Conservation (phyloP, 2,329 filamentous ascomycete genomes). For the Fusarium brachygibbosum region DNA sequence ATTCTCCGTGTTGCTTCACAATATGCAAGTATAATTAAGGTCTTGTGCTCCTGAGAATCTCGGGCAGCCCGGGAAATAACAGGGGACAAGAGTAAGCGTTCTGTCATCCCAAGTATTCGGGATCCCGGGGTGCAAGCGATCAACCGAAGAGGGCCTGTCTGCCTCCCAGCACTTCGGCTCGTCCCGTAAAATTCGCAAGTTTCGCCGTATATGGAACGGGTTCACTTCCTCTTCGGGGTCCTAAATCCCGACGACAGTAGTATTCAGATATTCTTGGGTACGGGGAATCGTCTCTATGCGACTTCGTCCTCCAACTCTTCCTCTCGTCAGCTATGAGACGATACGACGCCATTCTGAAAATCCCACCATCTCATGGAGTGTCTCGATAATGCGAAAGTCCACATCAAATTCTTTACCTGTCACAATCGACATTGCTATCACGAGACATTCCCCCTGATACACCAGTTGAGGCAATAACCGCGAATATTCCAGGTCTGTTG, state of each 20-base stretch:
- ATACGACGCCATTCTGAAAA: constrained; percentile 26
- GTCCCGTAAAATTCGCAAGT: constrained; percentile 49
- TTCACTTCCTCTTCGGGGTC: constrained; percentile 26
- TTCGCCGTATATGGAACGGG: constrained; percentile 40
- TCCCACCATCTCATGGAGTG: constrained; percentile 23
- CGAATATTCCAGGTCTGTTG: constrained; percentile 14
- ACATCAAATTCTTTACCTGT: constrained; percentile 27
- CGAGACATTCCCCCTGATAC: constrained; percentile 5
- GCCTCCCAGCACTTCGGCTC: constrained; percentile 44
- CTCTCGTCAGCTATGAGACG: constrained; percentile 22
- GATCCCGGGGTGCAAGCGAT: constrained; percentile 38
- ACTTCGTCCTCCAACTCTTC: constrained; percentile 32
- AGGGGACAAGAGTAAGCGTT: constrained; percentile 31
- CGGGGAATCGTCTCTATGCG: constrained; percentile 22
- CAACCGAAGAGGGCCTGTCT: constrained; percentile 34
- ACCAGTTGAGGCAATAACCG: constrained; percentile 31
- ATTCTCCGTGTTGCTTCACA: constrained; percentile 16
- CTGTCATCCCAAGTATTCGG: constrained; percentile 39
- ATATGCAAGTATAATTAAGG: constrained; percentile 5
- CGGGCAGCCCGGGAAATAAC: constrained; percentile 23
- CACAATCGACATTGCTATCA: constrained; percentile 26
- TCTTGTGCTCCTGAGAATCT: constrained; percentile 25
- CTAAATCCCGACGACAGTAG: constrained; percentile 26
- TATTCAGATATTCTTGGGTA: constrained; percentile 38
- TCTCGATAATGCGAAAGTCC: constrained; percentile 16